A percentile compares a stretch with the other conserved stretches of the same genome.
Evolutionary conservation across 2,329 filamentous ascomycete genomes (phyloP).

Genomic region (Sporothrix variecibatus): DNA sequence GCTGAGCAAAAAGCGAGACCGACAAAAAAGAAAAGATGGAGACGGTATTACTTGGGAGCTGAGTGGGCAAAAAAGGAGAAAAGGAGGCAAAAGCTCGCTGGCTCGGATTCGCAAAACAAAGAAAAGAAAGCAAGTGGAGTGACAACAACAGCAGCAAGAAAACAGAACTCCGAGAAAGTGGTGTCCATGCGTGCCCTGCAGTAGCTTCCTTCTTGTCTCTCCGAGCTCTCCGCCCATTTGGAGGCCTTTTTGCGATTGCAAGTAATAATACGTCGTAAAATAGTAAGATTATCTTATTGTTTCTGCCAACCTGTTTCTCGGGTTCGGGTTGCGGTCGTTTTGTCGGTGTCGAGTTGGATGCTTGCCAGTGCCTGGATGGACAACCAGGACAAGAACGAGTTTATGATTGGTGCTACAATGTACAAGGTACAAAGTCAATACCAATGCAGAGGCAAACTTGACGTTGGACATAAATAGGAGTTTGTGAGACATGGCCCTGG

Average conservation of each 20-base stretch:
- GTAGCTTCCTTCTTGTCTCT: not conserved
- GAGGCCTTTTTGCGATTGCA: not conserved
- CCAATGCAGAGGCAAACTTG: not conserved
- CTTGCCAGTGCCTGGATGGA: not conserved
- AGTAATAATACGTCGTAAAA: not conserved
- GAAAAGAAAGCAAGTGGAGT: not conserved
- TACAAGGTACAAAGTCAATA: not conserved
- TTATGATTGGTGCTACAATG: not conserved
- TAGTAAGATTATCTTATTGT: not conserved
- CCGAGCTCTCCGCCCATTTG: not conserved
- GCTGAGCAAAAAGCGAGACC: not conserved
- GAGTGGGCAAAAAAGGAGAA: constrained; percentile 4
- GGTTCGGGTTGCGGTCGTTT: not conserved
- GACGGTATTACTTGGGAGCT: not conserved
- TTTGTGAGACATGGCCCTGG: not conserved
- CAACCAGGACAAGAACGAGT: not conserved
- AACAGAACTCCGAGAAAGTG: not conserved
- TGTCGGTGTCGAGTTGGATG: not conserved
- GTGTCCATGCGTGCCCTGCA: not conserved
- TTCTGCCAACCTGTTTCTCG: not conserved
- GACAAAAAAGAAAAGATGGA: not conserved
- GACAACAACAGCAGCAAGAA: not conserved
- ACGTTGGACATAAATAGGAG: not conserved
- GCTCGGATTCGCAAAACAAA: not conserved
- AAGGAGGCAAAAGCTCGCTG: not conserved